Conservation (phyloP, 768 basidiomycete species). For the Xerocomus spinulosus region DNA sequence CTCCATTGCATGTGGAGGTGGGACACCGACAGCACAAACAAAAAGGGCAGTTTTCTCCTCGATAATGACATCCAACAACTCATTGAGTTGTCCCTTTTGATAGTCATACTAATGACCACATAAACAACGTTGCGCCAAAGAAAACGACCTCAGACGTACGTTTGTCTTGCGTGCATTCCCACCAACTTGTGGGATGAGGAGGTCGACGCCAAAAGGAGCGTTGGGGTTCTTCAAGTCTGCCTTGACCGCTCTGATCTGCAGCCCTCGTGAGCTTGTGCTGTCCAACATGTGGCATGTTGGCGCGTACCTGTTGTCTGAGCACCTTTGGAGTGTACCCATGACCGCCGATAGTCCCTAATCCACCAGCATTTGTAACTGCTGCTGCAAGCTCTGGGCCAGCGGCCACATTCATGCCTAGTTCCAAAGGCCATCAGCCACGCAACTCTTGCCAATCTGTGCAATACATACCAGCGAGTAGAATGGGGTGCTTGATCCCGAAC, state of each 20-base stretch:
- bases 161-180: conserved; percentile 89
- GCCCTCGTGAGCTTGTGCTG: conserved; percentile 8
- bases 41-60: conserved; percentile 86
- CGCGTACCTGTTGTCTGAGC: conserved; percentile 65
- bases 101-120: conserved; percentile 63
- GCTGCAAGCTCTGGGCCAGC: conserved; percentile 83
- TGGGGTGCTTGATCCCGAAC: conserved; percentile 85
- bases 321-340: conserved; percentile 82
- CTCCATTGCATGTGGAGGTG: conserved; percentile 76
- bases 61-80: conserved; percentile 86
- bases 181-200: conserved; percentile 84
- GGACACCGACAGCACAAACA: conserved; percentile 88
- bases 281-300: too few relatives aligned
- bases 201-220: conserved; percentile 86
- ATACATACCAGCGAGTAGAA: conserved; percentile 68
- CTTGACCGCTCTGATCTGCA: conserved; percentile 70
- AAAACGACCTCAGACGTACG: conserved; percentile 37
- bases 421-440: conserved; percentile 9
- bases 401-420: conserved; percentile 58
- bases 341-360: conserved; percentile 90
- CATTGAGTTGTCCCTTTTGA: conserved; percentile 79
- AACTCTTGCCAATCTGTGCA: conserved; percentile 25
- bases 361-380: conserved; percentile 91
- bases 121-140: background rate
- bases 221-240: conserved; percentile 66